Percentiles rank a stretch among this genome's conserved stretches.
Conservation (phyloP, 2,329 filamentous ascomycete genomes). For the Coniella lustricola region DNA sequence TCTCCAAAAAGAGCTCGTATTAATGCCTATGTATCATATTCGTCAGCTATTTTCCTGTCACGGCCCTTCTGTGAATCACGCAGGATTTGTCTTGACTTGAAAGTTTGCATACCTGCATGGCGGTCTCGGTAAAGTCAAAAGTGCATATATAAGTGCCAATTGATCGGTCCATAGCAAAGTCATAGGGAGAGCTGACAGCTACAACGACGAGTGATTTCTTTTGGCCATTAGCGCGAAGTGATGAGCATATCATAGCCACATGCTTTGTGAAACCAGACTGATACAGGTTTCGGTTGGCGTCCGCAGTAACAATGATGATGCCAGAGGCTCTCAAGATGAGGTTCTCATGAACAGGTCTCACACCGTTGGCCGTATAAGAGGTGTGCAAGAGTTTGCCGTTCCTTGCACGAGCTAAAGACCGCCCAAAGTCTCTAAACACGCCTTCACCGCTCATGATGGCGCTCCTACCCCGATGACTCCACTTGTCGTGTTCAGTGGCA, state of each 20-base stretch:
- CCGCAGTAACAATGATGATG: slow-evolving; percentile 85
- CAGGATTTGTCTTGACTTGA: not conserved
- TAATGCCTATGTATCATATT: slow-evolving; percentile 41
- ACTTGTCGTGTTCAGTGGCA: slow-evolving; percentile 44
- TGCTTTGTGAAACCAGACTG: slow-evolving; percentile 95
- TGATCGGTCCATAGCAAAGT: slow-evolving; percentile 86
- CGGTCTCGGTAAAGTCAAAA: slow-evolving; percentile 92
- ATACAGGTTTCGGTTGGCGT: slow-evolving; percentile 89
- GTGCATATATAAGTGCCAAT: slow-evolving; percentile 93
- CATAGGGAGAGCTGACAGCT: slow-evolving; percentile 90
- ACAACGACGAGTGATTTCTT: slow-evolving; percentile 89
- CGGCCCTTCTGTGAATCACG: too few relatives aligned
- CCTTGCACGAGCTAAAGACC: slow-evolving; percentile 76
- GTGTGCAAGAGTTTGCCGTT: slow-evolving; percentile 86
- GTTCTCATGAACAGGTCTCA: slow-evolving; percentile 88
- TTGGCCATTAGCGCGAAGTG: slow-evolving; percentile 67
- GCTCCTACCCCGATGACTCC: slow-evolving; percentile 51
- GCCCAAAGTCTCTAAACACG: slow-evolving; percentile 83
- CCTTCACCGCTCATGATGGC: slow-evolving; percentile 84
- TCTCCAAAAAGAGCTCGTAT: slow-evolving; percentile 82
- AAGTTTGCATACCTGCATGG: slow-evolving; percentile 49
- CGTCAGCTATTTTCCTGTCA: not conserved
- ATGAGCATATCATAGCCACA: slow-evolving; percentile 89
- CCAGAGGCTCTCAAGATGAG: slow-evolving; percentile 81
- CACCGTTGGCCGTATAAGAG: slow-evolving; percentile 89